Base-by-base conservation (phyloP, 2,329 filamentous ascomycete species). In the Drechslerella dactyloides region DNA sequence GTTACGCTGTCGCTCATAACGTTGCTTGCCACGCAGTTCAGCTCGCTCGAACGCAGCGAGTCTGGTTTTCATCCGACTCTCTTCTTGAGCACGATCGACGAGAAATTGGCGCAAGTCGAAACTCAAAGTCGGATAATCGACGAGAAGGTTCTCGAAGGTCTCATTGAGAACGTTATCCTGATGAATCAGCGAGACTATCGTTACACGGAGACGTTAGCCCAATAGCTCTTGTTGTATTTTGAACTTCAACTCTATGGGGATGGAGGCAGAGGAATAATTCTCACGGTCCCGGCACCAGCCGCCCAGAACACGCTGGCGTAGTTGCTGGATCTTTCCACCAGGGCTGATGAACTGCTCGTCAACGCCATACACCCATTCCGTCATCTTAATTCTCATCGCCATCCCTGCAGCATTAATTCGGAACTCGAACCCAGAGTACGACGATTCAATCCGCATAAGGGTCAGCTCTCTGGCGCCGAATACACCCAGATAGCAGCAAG, bases 221-320 rank as follows among this genome's bases (percentile, higher is more conserved):
- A 19, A 42, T 19, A 10, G 46, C 23, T 42, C 15, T 13, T 33
- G 19, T 15, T 17, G 15, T 23, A 10, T 27, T 17, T 46, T 24
- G 17, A 24, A 7, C n/a, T n/a, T n/a, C n/a, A 35, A 30, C 15
- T 8, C 8, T 44, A 24, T 24, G 19, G 11, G 8, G n/a, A n/a
- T n/a, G 46, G 13, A 15, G 5, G 4, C 8, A 17, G 5, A 7
- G 37, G n/a, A 10, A 30, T 42, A 4, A 19, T 19, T 44, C 23
- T 35, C 44, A 72, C 68, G n/a, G 56, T 72, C 68, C 15, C 68
- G 68, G 27, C 54, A 57, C 68, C 68, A 72, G 15, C 68, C 68
- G 11, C 27, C 60, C 8, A 72, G 15, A 40, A 72, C 37, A 40
- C 60, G 56, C 19, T 42, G 24, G 35, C 68, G 48, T 15, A 72